Percentiles rank a stretch among this genome's conserved stretches.
These are phyloP conservation scores for Coemansia reversa DNA, from an alignment of 192 early-diverging fungal genomes.

Conservation along the genomic window DNA sequence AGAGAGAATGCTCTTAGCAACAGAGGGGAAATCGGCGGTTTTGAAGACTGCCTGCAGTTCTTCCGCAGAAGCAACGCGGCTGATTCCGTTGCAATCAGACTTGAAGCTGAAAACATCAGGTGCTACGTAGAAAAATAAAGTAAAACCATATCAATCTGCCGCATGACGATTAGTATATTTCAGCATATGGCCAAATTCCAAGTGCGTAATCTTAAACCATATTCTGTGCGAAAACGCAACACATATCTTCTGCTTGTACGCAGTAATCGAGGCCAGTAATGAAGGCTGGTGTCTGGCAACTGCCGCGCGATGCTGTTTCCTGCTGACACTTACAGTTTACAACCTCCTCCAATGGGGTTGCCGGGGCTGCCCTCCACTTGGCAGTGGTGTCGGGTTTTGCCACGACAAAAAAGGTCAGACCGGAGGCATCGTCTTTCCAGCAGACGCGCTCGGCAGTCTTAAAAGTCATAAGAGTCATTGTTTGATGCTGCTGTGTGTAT, in stretches of 20 bases:
- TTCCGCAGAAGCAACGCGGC: constrained; percentile 33
- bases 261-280: too few species aligned
- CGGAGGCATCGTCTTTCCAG: constrained; percentile 43
- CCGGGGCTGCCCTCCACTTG: constrained; percentile 45
- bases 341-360: constrained; percentile 38
- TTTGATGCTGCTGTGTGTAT: background rate
- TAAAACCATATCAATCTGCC: too few species aligned
- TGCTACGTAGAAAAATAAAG: constrained; percentile 25
- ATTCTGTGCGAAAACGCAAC: too few species aligned
- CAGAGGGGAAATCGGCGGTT: constrained; percentile 33
- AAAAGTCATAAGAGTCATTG: constrained; percentile 44
- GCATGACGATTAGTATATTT: too few species aligned
- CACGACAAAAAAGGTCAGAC: constrained; percentile 44
- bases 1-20: constrained; percentile 49
- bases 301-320: too few species aligned
- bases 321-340: constrained; percentile 45
- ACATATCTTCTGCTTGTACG: too few species aligned
- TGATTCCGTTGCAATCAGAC: constrained; percentile 6
- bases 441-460: constrained; percentile 53
- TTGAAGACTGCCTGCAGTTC: constrained; percentile 45
- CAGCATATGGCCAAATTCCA: too few species aligned
- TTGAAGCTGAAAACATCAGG: constrained; percentile 45
- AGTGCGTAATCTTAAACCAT: too few species aligned
- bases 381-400: constrained; percentile 38
- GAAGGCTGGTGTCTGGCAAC: too few species aligned